A percentile compares a stretch with the other conserved stretches of the same genome.
These are phyloP conservation scores for Paspalum vaginatum DNA, from an alignment of 176 grass and related monocot species.

Conservation along the genomic window DNA sequence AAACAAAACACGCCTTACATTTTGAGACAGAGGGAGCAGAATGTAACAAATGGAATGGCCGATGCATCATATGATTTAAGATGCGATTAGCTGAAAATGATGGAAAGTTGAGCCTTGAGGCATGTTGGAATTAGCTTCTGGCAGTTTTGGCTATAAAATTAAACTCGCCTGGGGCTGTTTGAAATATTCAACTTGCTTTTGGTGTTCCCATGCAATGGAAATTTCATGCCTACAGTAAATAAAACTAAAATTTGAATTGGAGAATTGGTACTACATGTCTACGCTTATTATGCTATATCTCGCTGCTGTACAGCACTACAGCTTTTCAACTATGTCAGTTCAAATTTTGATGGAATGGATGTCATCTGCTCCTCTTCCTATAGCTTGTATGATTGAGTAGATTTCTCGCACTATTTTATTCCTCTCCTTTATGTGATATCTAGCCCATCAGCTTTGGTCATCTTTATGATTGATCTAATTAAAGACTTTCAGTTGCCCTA, in stretches of 20 bases:
- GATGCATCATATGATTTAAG: neutral
- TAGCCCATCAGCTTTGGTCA: slow-evolving; percentile 15
- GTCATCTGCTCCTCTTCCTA: neutral
- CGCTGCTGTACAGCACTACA: neutral
- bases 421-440: neutral
- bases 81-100: neutral
- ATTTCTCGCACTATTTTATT: neutral
- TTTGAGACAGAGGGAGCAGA: too few relatives aligned
- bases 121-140: neutral
- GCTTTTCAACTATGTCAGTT: neutral
- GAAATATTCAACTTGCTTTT: neutral
- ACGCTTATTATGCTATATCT: neutral
- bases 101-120: neutral
- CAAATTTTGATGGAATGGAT: neutral
- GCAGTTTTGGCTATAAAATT: neutral
- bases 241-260: neutral
- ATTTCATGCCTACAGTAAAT: neutral
- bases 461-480: slow-evolving; percentile 9
- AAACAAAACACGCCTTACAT: too few relatives aligned
- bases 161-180: neutral
- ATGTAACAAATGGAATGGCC: neutral
- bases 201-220: neutral
- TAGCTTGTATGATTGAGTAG: neutral
- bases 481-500: slow-evolving; percentile 7
- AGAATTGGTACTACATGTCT: neutral